Conservation (phyloP, 208 protist genomes). For the Trypanosoma mega region DNA sequence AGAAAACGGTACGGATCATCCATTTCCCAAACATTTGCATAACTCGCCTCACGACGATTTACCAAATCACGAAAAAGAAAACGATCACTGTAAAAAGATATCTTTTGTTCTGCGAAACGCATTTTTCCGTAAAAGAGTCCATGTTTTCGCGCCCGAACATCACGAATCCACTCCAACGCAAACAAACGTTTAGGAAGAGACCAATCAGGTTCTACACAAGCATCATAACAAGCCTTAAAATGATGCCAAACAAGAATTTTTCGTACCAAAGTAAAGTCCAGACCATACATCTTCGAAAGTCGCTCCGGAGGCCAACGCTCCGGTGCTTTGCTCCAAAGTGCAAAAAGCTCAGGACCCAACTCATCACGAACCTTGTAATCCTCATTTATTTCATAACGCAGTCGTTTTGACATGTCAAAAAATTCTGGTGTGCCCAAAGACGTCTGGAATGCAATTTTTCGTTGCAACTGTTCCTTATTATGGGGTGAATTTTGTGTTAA, state of each 20-base stretch:
- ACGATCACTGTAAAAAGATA: conserved; percentile 93
- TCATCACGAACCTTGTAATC: conserved; percentile 94
- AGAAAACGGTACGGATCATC: conserved; percentile 95
- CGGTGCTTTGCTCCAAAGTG: conserved; percentile 91
- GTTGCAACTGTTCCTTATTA: conserved; percentile 87
- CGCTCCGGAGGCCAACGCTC: conserved; percentile 94
- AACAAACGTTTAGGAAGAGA: conserved; percentile 92
- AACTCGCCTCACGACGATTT: conserved; percentile 92
- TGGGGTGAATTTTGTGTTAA: conserved; percentile 88
- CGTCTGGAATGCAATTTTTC: conserved; percentile 89
- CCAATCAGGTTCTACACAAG: conserved; percentile 93
- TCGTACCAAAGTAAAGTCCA: conserved; percentile 91
- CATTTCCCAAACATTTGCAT: conserved; percentile 94
- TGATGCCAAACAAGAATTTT: conserved; percentile 94
- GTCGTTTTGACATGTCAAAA: conserved; percentile 91
- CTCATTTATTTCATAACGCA: conserved; percentile 93
- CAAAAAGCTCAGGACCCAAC: conserved; percentile 92
- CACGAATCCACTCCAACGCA: conserved; percentile 91
- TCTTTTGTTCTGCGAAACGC: conserved; percentile 93
- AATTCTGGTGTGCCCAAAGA: conserved; percentile 92
- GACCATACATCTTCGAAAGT: conserved; percentile 92
- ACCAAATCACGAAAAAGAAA: conserved; percentile 92
- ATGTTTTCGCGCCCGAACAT: conserved; percentile 87
- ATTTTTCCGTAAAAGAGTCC: conserved; percentile 92
- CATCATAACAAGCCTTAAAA: conserved; percentile 94